phyloP scores from a whole-genome alignment of 176 grass and related monocot genomes.

The Eremochloa ophiuroides region DNA sequence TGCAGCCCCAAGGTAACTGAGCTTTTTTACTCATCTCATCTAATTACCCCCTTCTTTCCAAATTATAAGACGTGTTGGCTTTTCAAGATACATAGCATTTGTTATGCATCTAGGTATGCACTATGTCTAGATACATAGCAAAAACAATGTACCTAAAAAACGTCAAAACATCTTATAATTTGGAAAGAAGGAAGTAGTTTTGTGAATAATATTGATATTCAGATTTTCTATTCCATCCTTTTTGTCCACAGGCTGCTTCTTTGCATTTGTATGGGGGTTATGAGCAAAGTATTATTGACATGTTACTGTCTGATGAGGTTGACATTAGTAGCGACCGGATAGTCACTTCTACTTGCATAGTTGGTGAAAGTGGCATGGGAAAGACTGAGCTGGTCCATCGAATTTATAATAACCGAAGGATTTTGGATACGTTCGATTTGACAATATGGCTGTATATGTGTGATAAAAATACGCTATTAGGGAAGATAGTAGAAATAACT shows the following conservation, averaged over 20 bases:
- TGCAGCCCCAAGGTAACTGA: neutral
- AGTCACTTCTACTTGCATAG: neutral
- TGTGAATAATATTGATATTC: neutral
- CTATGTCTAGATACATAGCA: no score
- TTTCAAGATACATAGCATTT: no score
- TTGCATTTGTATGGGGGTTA: neutral
- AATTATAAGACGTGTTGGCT: no score
- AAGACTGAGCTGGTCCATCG: neutral
- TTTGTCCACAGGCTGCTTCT: neutral
- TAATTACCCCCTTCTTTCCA: no score
- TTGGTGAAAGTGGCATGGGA: slow-evolving; percentile 12
- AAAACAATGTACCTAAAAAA: no score
- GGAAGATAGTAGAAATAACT: neutral
- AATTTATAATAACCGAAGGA: neutral
- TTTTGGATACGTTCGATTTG: neutral
- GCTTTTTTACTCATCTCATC: neutral
- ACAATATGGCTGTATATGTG: neutral
- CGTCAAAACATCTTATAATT: no score
- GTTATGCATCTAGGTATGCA: no score
- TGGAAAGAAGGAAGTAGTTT: no score
- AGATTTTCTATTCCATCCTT: neutral
- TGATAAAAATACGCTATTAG: neutral
- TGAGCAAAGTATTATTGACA: neutral
- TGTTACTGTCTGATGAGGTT: neutral
- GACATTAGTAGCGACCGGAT: neutral